Evolutionary conservation across 2,329 filamentous ascomycete species (phyloP).

Genomic region (Sporothrix inflata): DNA sequence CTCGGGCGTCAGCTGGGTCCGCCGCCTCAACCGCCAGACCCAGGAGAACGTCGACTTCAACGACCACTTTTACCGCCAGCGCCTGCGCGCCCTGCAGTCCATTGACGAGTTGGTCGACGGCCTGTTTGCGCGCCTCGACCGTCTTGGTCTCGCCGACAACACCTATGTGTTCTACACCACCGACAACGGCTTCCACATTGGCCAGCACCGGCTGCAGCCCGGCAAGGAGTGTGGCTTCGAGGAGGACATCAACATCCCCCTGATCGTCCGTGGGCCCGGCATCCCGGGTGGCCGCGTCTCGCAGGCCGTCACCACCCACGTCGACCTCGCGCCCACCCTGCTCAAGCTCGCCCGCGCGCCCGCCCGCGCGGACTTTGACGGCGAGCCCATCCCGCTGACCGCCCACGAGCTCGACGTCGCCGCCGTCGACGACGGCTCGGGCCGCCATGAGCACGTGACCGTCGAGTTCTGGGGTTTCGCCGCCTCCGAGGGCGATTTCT

Average conservation of each 20-base stretch:
- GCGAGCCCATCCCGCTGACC: slow-evolving; percentile 53
- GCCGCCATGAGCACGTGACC: slow-evolving; percentile 57
- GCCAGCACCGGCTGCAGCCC: slow-evolving; percentile 60
- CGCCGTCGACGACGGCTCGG: slow-evolving; percentile 12
- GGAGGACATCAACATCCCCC: slow-evolving; percentile 62
- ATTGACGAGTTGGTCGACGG: slow-evolving; percentile 59
- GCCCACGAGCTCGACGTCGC: slow-evolving; percentile 36
- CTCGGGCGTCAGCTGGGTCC: slow-evolving; percentile 53
- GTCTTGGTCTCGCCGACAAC: slow-evolving; percentile 63
- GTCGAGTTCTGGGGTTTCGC: slow-evolving; percentile 61
- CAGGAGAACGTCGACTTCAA: slow-evolving; percentile 50
- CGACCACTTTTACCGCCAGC: slow-evolving; percentile 56
- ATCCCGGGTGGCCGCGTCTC: slow-evolving; percentile 48
- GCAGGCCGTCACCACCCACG: slow-evolving; percentile 59
- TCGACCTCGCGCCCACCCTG: slow-evolving; percentile 65
- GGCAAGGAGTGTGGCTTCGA: slow-evolving; percentile 63
- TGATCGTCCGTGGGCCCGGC: slow-evolving; percentile 63
- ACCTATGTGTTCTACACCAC: slow-evolving; percentile 61
- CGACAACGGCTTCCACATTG: slow-evolving; percentile 64
- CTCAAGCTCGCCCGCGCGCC: slow-evolving; percentile 48
- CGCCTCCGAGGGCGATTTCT: slow-evolving; percentile 43
- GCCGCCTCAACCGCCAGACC: slow-evolving; percentile 46
- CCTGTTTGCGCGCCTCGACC: slow-evolving; percentile 48
- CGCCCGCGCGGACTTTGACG: slow-evolving; percentile 56
- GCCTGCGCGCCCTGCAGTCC: slow-evolving; percentile 56